phyloP scores from a whole-genome alignment of 768 basidiomycete genomes.

The Mycena indigotica region DNA sequence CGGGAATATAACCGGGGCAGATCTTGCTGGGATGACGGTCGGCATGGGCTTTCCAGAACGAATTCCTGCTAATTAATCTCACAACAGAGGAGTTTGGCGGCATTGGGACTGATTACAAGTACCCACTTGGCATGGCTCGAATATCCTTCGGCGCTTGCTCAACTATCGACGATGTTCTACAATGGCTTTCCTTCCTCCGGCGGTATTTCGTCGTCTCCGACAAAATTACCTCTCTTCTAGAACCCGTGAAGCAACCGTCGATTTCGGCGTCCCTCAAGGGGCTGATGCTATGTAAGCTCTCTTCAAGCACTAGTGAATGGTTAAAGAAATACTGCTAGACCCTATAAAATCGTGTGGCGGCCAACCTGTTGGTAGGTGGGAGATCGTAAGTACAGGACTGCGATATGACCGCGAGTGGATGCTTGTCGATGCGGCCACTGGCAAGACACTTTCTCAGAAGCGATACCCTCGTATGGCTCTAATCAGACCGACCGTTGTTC shows the following conservation, averaged over 20 bases:
- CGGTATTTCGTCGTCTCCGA: constrained; percentile 25
- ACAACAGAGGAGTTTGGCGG: constrained; percentile 21
- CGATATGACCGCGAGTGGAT: constrained; percentile 24
- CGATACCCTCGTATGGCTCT: constrained; percentile 21
- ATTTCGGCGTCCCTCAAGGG: constrained; percentile 8
- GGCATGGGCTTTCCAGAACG: neutral
- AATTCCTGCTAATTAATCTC: neutral
- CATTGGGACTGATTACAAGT: neutral
- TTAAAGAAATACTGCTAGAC: too few relatives aligned
- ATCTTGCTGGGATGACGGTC: constrained; percentile 24
- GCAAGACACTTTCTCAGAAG: constrained; percentile 21
- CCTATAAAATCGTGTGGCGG: constrained; percentile 25
- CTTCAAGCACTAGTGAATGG: too few relatives aligned
- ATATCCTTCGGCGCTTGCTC: constrained; percentile 24
- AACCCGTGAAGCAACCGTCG: neutral
- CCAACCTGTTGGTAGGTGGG: constrained; percentile 18
- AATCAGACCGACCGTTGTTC: constrained; percentile 16
- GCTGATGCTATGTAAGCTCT: constrained; percentile 15
- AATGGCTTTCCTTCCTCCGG: constrained; percentile 21
- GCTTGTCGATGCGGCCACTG: constrained; percentile 16
- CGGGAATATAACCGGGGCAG: constrained; percentile 17
- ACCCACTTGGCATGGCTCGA: constrained; percentile 20
- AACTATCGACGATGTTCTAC: constrained; percentile 20
- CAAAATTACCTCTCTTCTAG: constrained; percentile 7
- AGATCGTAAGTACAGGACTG: constrained; percentile 17